phyloP scores from a whole-genome alignment of 2,329 filamentous ascomycete species.

The Colletotrichum siamense region DNA sequence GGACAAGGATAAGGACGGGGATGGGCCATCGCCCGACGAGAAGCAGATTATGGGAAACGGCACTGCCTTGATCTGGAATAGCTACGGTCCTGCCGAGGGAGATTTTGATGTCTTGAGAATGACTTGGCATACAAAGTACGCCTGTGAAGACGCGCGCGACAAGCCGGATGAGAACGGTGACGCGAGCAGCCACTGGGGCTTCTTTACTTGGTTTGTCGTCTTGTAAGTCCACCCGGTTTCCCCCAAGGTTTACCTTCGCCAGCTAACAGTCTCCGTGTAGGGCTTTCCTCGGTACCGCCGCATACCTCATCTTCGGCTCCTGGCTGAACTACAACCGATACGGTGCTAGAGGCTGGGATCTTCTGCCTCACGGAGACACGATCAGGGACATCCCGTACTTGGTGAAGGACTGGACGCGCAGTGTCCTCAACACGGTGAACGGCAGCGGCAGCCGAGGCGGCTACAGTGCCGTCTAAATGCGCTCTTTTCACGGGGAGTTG shows the following conservation, averaged over 20 bases:
- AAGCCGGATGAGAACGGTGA: conserved; percentile 43
- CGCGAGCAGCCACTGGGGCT: conserved; percentile 76
- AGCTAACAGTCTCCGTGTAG: conserved; percentile 51
- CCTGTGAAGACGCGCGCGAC: conserved; percentile 66
- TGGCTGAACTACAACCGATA: conserved; percentile 99
- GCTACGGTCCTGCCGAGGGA: conserved; percentile 67
- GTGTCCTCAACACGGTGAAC: conserved; percentile 83
- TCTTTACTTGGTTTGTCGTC: conserved; percentile 97
- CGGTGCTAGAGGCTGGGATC: conserved; percentile 92
- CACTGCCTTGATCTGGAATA: conserved; percentile 76
- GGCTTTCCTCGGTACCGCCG: conserved; percentile 80
- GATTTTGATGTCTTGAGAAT: conserved; percentile 71
- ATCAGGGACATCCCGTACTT: conserved; percentile 93
- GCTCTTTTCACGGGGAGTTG: background rate
- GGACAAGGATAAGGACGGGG: conserved; percentile 43
- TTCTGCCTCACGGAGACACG: conserved; percentile 90
- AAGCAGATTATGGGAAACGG: conserved; percentile 59
- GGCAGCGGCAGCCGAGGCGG: conserved; percentile 85
- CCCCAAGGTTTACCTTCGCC: background rate
- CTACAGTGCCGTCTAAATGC: conserved; percentile 84
- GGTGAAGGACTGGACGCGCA: conserved; percentile 83
- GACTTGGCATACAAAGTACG: conserved; percentile 87
- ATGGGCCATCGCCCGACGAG: conserved; percentile 41
- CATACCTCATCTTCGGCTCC: conserved; percentile 96
- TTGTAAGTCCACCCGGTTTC: conserved; percentile 68